Evolutionary conservation across 768 basidiomycete species (phyloP).

Genomic region (Tephrocybe rancida): DNA sequence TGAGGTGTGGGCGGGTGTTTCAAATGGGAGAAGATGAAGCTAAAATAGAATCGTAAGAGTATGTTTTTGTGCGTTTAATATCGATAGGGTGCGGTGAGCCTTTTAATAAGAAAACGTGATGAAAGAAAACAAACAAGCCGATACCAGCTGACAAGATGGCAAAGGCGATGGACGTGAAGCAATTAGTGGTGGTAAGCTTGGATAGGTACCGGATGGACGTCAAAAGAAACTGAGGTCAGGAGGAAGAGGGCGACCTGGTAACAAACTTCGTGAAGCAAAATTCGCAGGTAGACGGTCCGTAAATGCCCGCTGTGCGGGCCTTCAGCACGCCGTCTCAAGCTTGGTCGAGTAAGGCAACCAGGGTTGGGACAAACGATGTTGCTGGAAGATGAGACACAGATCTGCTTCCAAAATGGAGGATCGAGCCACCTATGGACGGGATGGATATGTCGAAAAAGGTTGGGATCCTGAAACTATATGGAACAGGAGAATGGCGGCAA

Average conservation of each 20-base stretch:
- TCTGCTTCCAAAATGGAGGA: constrained; percentile 25
- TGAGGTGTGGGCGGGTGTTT: constrained; percentile 18
- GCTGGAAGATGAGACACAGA: constrained; percentile 25
- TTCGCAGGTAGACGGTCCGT: constrained; percentile 23
- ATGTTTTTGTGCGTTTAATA: constrained; percentile 57
- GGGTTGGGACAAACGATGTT: background rate
- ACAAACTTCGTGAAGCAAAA: constrained; percentile 20
- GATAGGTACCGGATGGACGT: constrained; percentile 17
- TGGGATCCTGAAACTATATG: constrained; percentile 33
- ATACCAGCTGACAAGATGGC: constrained; percentile 34
- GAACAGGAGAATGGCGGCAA: constrained; percentile 28
- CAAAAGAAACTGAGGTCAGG: constrained; percentile 15
- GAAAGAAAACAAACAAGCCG: constrained; percentile 37
- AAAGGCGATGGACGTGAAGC: constrained; percentile 1
- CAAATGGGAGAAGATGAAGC: constrained; percentile 36
- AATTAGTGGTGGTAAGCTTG: constrained; percentile 21
- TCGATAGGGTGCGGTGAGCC: constrained; percentile 28
- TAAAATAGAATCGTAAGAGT: constrained; percentile 30
- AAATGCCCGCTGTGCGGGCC: background rate
- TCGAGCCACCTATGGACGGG: constrained; percentile 52
- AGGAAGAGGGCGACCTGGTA: constrained; percentile 10
- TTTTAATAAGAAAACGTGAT: constrained; percentile 25
- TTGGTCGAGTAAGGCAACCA: background rate
- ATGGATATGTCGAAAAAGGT: constrained; percentile 64
- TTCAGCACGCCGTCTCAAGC: background rate